Evolutionary conservation across 306 rosid genomes (phyloP).

Genomic region (Prunus padus): DNA sequence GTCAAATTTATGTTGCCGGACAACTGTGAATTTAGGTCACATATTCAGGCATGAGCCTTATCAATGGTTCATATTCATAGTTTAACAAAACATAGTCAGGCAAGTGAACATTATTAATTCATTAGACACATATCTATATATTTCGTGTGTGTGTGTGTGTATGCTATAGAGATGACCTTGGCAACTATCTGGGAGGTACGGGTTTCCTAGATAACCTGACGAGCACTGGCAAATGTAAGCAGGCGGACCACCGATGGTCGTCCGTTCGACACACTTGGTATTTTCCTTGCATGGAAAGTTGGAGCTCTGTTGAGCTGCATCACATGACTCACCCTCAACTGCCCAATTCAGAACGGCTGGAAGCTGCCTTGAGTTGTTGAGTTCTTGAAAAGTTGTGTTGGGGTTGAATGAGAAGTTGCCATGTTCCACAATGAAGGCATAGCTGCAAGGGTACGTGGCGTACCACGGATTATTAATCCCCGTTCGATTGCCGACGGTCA

Average conservation of each 20-base stretch:
- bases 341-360: slow-evolving; percentile 17
- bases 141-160: too few species aligned
- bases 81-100: too few species aligned
- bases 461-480: too few species aligned
- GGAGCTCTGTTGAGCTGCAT: not conserved
- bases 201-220: slow-evolving; percentile 7
- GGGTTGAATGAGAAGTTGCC: slow-evolving; percentile 5
- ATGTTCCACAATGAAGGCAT: slow-evolving; percentile 17
- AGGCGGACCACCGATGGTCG: not conserved
- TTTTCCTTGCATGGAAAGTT: not conserved
- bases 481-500: not conserved
- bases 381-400: not conserved
- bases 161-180: not conserved
- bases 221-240: slow-evolving; percentile 3
- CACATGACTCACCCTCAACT: not conserved
- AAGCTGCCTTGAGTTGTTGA: not conserved
- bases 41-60: too few species aligned
- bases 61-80: too few species aligned
- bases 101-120: not conserved
- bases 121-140: not conserved
- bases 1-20: too few species aligned
- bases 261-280: not conserved
- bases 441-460: slow-evolving; percentile 17
- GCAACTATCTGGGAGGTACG: not conserved
- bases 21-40: too few species aligned